Percentiles rank a stretch among this genome's conserved stretches.
These are phyloP conservation scores for Bruguiera sexangula DNA, from an alignment of 345 rosid genomes.

Conservation along the genomic window DNA sequence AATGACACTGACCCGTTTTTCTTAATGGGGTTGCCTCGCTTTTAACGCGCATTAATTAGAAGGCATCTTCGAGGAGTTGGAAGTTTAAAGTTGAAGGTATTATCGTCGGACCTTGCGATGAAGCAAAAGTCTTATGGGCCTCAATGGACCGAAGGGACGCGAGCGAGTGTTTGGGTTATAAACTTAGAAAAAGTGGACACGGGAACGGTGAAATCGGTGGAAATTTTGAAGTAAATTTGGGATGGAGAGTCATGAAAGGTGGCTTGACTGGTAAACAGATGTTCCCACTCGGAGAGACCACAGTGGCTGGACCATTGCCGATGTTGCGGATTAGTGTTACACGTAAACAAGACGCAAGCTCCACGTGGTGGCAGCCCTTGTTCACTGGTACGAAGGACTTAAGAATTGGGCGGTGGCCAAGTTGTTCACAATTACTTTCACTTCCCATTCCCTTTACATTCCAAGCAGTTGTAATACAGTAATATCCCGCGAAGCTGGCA, in stretches of 20 bases:
- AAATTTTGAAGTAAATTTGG: neutral
- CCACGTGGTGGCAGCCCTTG: constrained; percentile 15
- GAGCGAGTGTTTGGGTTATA: too few relatives aligned
- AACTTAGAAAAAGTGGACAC: too few relatives aligned
- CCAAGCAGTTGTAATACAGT: too few relatives aligned
- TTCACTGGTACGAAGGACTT: too few relatives aligned
- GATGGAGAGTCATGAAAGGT: constrained; percentile 9
- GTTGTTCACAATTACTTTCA: too few relatives aligned
- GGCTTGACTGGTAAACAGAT: constrained; percentile 14
- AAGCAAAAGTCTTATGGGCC: too few relatives aligned
- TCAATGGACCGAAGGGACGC: too few relatives aligned
- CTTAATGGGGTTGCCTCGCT: neutral
- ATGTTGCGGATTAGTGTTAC: constrained; percentile 5
- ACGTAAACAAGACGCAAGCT: constrained; percentile 30
- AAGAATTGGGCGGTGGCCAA: too few relatives aligned
- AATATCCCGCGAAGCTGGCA: too few relatives aligned
- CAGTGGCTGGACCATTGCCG: neutral
- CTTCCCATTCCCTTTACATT: too few relatives aligned
- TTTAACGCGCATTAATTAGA: neutral
- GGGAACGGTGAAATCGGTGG: neutral
- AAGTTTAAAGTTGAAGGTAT: too few relatives aligned
- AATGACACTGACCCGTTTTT: constrained; percentile 37
- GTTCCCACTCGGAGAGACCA: constrained; percentile 7
- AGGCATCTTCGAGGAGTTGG: neutral
- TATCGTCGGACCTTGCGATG: too few relatives aligned